Evolutionary conservation across 1,139 yeast species (phyloP).

Genomic region (Yamadazyma mexicana): DNA sequence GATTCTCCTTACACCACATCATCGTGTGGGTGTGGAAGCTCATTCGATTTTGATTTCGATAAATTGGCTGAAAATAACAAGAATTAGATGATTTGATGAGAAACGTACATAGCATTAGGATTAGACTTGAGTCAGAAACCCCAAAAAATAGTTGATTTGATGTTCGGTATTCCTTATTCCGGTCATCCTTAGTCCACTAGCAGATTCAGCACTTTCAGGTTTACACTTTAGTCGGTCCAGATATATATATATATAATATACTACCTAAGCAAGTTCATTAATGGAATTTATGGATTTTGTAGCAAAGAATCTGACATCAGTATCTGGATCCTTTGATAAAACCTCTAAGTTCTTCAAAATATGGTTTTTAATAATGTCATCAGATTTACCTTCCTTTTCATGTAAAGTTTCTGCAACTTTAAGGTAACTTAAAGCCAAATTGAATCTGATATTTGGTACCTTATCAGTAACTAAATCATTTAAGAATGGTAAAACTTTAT

Average conservation of each 20-base stretch:
- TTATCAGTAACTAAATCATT: slow-evolving; percentile 70
- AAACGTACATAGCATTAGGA: not conserved
- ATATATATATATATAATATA: slow-evolving; percentile 1
- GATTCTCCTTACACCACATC: slow-evolving; percentile 90
- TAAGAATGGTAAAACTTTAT: slow-evolving; percentile 77
- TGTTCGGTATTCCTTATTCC: not conserved
- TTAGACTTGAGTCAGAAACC: not conserved
- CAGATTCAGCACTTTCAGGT: too few relatives aligned
- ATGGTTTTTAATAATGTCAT: slow-evolving; percentile 45
- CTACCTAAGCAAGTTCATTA: slow-evolving; percentile 6
- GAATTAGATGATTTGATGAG: not conserved
- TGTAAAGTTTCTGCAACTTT: slow-evolving; percentile 55
- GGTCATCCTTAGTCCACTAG: too few relatives aligned
- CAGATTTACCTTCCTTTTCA: slow-evolving; percentile 19
- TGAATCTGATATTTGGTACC: slow-evolving; percentile 93
- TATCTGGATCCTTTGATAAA: slow-evolving; percentile 72
- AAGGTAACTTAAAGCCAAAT: slow-evolving; percentile 83
- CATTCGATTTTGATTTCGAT: slow-evolving; percentile 86
- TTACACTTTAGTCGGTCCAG: not conserved
- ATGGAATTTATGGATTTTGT: slow-evolving; percentile 37
- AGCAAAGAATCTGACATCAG: slow-evolving; percentile 89
- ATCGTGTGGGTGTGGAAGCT: slow-evolving; percentile 96
- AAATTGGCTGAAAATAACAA: slow-evolving; percentile 29
- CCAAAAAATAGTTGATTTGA: not conserved
- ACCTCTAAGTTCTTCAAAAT: slow-evolving; percentile 67